Percentiles rank a stretch among this genome's conserved stretches.
Conservation (phyloP, 2,329 filamentous ascomycete species). For the Knufia petricola region DNA sequence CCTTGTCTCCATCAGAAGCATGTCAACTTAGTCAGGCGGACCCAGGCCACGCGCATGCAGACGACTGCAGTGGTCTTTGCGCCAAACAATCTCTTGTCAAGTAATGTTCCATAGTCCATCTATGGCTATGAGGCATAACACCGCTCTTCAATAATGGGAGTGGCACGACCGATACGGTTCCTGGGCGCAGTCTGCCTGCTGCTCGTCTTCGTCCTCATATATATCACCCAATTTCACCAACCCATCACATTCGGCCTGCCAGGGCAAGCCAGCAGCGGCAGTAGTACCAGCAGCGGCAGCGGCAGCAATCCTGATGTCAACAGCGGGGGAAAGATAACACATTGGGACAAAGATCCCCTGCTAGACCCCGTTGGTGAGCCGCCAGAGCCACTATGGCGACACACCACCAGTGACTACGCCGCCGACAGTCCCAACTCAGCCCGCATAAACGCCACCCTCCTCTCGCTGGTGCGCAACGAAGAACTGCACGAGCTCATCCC, state of each 20-base stretch:
- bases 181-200: constrained; percentile 61
- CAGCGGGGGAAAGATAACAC: constrained; percentile 37
- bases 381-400: constrained; percentile 62
- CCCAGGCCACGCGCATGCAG: not conserved
- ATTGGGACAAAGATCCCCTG: constrained; percentile 70
- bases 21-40: no score
- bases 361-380: constrained; percentile 78
- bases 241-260: constrained; percentile 42
- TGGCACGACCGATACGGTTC: constrained; percentile 75
- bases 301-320: constrained; percentile 20
- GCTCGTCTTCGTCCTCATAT: constrained; percentile 69
- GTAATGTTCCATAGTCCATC: not conserved
- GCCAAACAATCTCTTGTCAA: not conserved
- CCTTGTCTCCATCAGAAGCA: not conserved
- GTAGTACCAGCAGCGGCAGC: not conserved
- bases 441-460: constrained; percentile 85
- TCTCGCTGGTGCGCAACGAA: constrained; percentile 85
- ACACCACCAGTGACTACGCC: constrained; percentile 65
- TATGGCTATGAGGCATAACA: constrained; percentile 3
- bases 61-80: not conserved
- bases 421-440: constrained; percentile 64
- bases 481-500: constrained; percentile 75
- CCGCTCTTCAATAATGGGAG: constrained; percentile 51
- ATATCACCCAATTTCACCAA: constrained; percentile 50
- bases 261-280: constrained; percentile 24